Conservation (phyloP, 1,284 basidiomycete genomes). For the Phaffia rhodozyma region DNA sequence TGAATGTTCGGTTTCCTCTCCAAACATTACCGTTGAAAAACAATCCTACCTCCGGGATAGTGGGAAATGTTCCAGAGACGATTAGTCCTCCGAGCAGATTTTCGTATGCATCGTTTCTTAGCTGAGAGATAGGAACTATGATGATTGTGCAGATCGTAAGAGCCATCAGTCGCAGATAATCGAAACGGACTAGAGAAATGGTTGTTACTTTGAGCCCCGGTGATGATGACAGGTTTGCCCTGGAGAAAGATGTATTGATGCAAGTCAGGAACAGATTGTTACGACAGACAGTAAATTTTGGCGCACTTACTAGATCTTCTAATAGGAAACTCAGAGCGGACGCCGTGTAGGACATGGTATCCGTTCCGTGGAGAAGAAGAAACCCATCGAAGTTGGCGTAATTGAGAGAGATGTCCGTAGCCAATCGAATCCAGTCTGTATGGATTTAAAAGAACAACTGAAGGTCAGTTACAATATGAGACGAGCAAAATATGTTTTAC, state of each 20-base stretch:
- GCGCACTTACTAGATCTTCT: slow-evolving; percentile 58
- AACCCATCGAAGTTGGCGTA: slow-evolving; percentile 76
- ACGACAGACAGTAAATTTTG: not conserved
- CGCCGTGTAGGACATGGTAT: slow-evolving; percentile 81
- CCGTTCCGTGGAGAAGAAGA: slow-evolving; percentile 81
- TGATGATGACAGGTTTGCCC: slow-evolving; percentile 50
- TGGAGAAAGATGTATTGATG: slow-evolving; percentile 25
- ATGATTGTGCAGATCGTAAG: no score
- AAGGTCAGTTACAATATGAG: not conserved
- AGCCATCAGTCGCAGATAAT: not conserved
- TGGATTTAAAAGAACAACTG: slow-evolving; percentile 22
- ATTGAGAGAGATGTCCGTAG: slow-evolving; percentile 81
- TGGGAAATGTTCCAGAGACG: slow-evolving; percentile 49
- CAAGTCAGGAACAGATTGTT: not conserved
- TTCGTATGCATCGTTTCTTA: slow-evolving; percentile 65
- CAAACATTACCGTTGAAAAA: slow-evolving; percentile 82
- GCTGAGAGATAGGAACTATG: slow-evolving; percentile 42
- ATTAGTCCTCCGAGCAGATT: slow-evolving; percentile 77
- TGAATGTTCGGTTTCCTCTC: slow-evolving; percentile 66
- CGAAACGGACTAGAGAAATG: not conserved
- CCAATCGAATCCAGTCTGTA: slow-evolving; percentile 76
- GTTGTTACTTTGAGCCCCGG: slow-evolving; percentile 57
- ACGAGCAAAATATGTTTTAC: slow-evolving; percentile 8
- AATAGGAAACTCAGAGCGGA: slow-evolving; percentile 74
- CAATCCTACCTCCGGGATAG: slow-evolving; percentile 54